These are phyloP conservation scores for Hypoxylon sp. DNA, from an alignment of 2,329 filamentous ascomycete genomes.

Conservation along the genomic window DNA sequence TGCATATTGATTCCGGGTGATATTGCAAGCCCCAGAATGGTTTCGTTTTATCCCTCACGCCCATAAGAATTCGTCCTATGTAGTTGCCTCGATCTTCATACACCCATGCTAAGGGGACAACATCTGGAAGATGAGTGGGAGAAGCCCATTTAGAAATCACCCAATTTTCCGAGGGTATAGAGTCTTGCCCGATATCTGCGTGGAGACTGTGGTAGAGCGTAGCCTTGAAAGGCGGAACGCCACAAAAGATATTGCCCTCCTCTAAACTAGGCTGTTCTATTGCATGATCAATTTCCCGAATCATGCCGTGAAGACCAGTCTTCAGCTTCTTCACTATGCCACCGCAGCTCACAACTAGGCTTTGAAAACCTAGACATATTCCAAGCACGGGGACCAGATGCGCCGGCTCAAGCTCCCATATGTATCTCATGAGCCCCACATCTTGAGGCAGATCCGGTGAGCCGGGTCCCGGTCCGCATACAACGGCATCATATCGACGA, in stretches of 20 bases:
- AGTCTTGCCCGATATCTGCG: conserved; percentile 67
- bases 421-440: conserved; percentile 82
- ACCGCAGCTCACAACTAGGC: conserved; percentile 78
- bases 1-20: conserved; percentile 91
- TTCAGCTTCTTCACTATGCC: conserved; percentile 75
- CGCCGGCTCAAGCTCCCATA: conserved; percentile 77
- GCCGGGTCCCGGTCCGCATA: conserved; percentile 92
- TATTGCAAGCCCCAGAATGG: conserved; percentile 93
- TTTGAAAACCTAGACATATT: conserved; percentile 92
- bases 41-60: conserved; percentile 73
- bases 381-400: conserved; percentile 83
- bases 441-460: conserved; percentile 80
- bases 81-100: conserved; percentile 60
- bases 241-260: conserved; percentile 74
- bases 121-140: conserved; percentile 55
- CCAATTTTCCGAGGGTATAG: conserved; percentile 57
- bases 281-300: conserved; percentile 75
- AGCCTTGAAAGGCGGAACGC: conserved; percentile 72
- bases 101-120: conserved; percentile 75
- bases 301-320: conserved; percentile 87
- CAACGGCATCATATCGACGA: conserved; percentile 81
- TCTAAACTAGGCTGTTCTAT: conserved; percentile 29
- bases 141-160: conserved; percentile 58
- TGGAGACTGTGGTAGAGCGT: conserved; percentile 82
- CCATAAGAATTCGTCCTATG: conserved; percentile 79